Conservation (phyloP, 352 stramenopile species). For the Hyaloperonospora arabidopsidis region DNA sequence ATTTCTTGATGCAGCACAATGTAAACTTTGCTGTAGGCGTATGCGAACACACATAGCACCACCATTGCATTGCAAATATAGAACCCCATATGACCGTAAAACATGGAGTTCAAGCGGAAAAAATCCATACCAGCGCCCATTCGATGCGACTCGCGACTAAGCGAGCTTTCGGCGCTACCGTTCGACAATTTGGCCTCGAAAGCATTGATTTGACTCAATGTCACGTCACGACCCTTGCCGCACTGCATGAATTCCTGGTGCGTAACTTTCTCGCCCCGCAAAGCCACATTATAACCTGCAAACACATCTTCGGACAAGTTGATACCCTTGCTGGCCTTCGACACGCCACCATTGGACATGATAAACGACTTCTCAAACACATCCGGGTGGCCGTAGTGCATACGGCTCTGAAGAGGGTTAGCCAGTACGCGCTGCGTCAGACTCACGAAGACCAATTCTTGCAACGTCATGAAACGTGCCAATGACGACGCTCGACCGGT, state of each 20-base stretch:
- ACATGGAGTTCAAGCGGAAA: slow-evolving; percentile 86
- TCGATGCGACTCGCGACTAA: slow-evolving; percentile 73
- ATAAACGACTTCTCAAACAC: slow-evolving; percentile 85
- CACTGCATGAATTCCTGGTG: slow-evolving; percentile 87
- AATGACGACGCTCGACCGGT: slow-evolving; percentile 77
- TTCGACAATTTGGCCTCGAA: slow-evolving; percentile 85
- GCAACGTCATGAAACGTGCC: slow-evolving; percentile 82
- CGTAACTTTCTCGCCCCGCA: slow-evolving; percentile 70
- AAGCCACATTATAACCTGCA: slow-evolving; percentile 73
- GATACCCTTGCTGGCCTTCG: slow-evolving; percentile 83
- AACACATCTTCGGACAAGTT: slow-evolving; percentile 88
- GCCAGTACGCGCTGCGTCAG: slow-evolving; percentile 78
- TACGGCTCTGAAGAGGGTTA: slow-evolving; percentile 61
- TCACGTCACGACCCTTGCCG: slow-evolving; percentile 83
- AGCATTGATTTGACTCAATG: slow-evolving; percentile 78
- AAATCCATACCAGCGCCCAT: slow-evolving; percentile 84
- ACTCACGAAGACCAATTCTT: slow-evolving; percentile 85
- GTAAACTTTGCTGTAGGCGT: slow-evolving; percentile 81
- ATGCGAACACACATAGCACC: slow-evolving; percentile 75
- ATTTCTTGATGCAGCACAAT: slow-evolving; percentile 72
- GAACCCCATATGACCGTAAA: slow-evolving; percentile 85
- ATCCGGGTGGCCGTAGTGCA: slow-evolving; percentile 86
- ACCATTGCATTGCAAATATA: slow-evolving; percentile 83
- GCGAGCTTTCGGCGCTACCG: slow-evolving; percentile 67
- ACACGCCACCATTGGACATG: slow-evolving; percentile 79